These are phyloP conservation scores for Penicillium sp. DNA, from an alignment of 2,329 filamentous ascomycete genomes.

Conservation along the genomic window DNA sequence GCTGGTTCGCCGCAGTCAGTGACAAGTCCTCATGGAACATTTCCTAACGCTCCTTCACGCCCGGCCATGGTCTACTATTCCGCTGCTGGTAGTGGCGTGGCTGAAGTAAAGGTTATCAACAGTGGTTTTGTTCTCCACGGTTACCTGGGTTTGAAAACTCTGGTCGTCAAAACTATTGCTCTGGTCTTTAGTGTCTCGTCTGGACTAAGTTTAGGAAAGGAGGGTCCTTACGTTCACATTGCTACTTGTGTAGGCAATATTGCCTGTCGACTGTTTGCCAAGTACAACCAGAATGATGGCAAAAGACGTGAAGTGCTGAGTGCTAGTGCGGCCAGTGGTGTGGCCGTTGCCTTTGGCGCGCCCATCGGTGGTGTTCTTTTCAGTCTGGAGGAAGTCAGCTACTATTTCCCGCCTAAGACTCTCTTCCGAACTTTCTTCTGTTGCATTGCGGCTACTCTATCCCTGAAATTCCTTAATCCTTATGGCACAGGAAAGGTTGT, in stretches of 20 bases:
- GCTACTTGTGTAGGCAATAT: conserved; percentile 95
- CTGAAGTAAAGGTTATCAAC: conserved; percentile 96
- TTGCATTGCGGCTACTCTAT: conserved; percentile 86
- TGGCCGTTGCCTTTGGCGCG: conserved; percentile 91
- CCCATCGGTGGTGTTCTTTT: conserved; percentile 89
- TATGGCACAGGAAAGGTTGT: conserved; percentile 97
- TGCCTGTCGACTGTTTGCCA: conserved; percentile 85
- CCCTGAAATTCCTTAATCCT: conserved; percentile 91
- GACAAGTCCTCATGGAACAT: conserved; percentile 41
- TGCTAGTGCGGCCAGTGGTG: conserved; percentile 85
- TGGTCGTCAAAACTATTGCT: conserved; percentile 80
- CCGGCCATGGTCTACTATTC: conserved; percentile 92
- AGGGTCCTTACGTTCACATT: conserved; percentile 96
- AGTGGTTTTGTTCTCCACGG: conserved; percentile 96
- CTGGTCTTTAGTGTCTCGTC: conserved; percentile 88
- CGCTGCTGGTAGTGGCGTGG: conserved; percentile 91
- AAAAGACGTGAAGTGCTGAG: conserved; percentile 94
- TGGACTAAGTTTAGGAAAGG: conserved; percentile 90
- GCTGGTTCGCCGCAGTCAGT: conserved; percentile 43
- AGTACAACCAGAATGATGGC: conserved; percentile 91
- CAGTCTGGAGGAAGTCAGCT: conserved; percentile 88
- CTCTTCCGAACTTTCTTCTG: conserved; percentile 98
- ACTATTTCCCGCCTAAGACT: conserved; percentile 97
- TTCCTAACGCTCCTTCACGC: conserved; percentile 32
- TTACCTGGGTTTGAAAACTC: conserved; percentile 84